These are phyloP conservation scores for Mortierella alpina DNA, from an alignment of 192 early-diverging fungal species.

Conservation along the genomic window DNA sequence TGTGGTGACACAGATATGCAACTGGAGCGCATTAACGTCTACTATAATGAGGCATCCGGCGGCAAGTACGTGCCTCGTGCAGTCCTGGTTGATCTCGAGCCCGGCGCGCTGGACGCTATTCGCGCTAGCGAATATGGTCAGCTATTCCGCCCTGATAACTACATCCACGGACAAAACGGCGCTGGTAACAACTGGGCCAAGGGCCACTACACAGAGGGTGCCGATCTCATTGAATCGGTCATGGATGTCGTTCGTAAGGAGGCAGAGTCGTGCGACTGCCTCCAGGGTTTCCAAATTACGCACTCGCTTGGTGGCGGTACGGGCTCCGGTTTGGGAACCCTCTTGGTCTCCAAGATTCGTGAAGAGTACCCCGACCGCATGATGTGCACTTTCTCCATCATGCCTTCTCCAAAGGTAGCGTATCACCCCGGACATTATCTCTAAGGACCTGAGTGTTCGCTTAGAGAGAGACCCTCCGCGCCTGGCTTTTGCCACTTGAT, in stretches of 20 bases:
- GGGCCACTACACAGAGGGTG: slow-evolving; percentile 99
- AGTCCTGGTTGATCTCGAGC: slow-evolving; percentile 97
- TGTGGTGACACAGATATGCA: slow-evolving; percentile 88
- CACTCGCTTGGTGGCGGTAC: slow-evolving; percentile 99
- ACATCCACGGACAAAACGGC: slow-evolving; percentile 93
- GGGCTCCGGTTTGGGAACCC: slow-evolving; percentile 96
- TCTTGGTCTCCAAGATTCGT: slow-evolving; percentile 97
- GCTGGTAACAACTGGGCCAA: slow-evolving; percentile 99
- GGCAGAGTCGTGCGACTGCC: slow-evolving; percentile 94
- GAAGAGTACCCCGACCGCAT: slow-evolving; percentile 99
- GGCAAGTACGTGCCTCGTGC: slow-evolving; percentile 87
- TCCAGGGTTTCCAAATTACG: slow-evolving; percentile 99
- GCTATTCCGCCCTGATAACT: slow-evolving; percentile 98
- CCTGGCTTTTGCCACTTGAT: too few species aligned
- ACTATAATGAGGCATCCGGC: slow-evolving; percentile 91
- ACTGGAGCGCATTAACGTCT: slow-evolving; percentile 97
- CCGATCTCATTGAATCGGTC: slow-evolving; percentile 95
- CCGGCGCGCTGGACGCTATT: slow-evolving; percentile 94
- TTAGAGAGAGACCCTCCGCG: too few species aligned
- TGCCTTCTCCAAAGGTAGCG: slow-evolving; percentile 91
- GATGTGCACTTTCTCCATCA: slow-evolving; percentile 97
- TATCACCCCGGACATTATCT: neutral
- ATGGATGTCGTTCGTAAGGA: slow-evolving; percentile 97
- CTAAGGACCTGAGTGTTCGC: neutral
- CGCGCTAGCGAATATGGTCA: slow-evolving; percentile 82